Evolutionary conservation across 257 asterid genomes (phyloP).

Genomic region (Solanum okadae): DNA sequence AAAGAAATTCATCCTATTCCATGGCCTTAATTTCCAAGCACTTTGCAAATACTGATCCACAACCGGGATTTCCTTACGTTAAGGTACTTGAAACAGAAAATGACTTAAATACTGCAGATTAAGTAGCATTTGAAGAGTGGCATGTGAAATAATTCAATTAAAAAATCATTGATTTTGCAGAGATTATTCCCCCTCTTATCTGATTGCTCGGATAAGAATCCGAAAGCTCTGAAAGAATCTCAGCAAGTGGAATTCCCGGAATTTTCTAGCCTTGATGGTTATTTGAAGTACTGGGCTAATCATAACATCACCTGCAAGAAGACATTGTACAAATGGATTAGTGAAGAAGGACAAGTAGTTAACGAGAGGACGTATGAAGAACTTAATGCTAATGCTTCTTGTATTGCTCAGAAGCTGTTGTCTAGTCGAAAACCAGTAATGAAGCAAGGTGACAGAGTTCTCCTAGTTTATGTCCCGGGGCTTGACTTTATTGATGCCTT

Average conservation of each 20-base stretch:
- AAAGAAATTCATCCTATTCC: constrained; percentile 70
- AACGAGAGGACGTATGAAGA: constrained; percentile 47
- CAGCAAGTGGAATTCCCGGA: constrained; percentile 54
- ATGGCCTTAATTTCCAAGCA: constrained; percentile 50
- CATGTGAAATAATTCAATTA: background rate
- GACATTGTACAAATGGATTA: constrained; percentile 69
- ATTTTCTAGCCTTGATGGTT: constrained; percentile 52
- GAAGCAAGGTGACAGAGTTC: constrained; percentile 67
- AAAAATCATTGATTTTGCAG: constrained; percentile 27
- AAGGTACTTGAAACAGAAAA: constrained; percentile 41
- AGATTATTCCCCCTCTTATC: constrained; percentile 42
- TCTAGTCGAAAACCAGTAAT: constrained; percentile 49
- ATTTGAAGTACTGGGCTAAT: constrained; percentile 66
- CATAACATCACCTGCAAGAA: constrained; percentile 29
- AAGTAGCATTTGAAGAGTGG: background rate
- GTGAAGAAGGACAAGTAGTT: constrained; percentile 45
- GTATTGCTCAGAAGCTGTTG: constrained; percentile 61
- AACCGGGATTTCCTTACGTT: constrained; percentile 55
- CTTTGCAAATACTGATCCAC: constrained; percentile 42
- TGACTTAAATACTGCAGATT: background rate
- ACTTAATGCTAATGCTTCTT: constrained; percentile 56
- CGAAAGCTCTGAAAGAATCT: constrained; percentile 30
- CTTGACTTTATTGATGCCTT: constrained; percentile 73
- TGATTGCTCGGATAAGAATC: constrained; percentile 22
- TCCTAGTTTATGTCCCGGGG: constrained; percentile 72